These are phyloP conservation scores for Apiospora rasikravindrae DNA, from an alignment of 2,329 filamentous ascomycete species.

Conservation along the genomic window DNA sequence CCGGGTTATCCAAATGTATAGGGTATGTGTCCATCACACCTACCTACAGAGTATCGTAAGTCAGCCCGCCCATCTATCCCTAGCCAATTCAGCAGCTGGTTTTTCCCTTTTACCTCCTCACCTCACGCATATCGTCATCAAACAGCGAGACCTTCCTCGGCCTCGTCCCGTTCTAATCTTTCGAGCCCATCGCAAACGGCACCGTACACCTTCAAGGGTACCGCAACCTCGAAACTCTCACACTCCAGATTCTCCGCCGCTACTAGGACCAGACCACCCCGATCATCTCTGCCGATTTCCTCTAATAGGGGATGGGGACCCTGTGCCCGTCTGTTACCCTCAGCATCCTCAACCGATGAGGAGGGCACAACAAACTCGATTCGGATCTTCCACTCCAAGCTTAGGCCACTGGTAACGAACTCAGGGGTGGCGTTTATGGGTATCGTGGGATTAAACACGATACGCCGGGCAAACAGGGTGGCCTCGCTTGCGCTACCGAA, in stretches of 20 bases:
- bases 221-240: conserved; percentile 89
- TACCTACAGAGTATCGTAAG: not conserved
- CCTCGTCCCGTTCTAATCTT: conserved; percentile 60
- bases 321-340: conserved; percentile 32
- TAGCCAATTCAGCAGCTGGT: not conserved
- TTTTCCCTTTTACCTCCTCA: not conserved
- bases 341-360: conserved; percentile 33
- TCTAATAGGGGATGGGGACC: conserved; percentile 68
- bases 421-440: conserved; percentile 85
- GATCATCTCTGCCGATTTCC: conserved; percentile 77
- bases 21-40: not conserved
- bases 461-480: conserved; percentile 77
- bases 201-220: conserved; percentile 82
- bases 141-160: conserved; percentile 45
- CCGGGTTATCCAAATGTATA: conserved; percentile 6
- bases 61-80: not conserved
- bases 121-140: not conserved
- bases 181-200: conserved; percentile 63
- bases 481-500: conserved; percentile 82
- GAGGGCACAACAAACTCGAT: conserved; percentile 91
- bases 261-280: conserved; percentile 74
- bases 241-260: conserved; percentile 79
- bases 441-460: conserved; percentile 83
- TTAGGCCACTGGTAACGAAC: conserved; percentile 88
- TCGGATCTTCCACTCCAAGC: conserved; percentile 84